Evolutionary conservation across 352 stramenopile genomes (phyloP).

Genomic region (Pythium biforme): DNA sequence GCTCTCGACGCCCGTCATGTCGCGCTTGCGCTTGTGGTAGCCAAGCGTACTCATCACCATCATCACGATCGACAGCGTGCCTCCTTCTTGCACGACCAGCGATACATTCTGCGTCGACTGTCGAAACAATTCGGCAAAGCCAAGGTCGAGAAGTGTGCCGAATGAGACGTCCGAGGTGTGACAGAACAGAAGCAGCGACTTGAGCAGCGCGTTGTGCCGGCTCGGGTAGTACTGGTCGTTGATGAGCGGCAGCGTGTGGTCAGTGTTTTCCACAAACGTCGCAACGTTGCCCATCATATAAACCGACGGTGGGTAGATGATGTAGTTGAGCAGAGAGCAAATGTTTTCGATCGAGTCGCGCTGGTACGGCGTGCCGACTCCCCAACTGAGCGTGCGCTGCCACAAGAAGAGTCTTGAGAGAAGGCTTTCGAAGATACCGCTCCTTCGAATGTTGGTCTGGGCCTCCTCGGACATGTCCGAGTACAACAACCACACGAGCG

Average conservation of each 20-base stretch:
- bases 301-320: conserved; percentile 81
- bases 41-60: conserved; percentile 83
- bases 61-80: conserved; percentile 84
- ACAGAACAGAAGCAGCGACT: conserved; percentile 72
- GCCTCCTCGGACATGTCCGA: conserved; percentile 73
- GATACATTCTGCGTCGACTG: conserved; percentile 61
- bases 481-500: conserved; percentile 81
- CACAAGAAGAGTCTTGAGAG: conserved; percentile 78
- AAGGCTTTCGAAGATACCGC: conserved; percentile 70
- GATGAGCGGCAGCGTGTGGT: conserved; percentile 79
- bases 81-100: conserved; percentile 73
- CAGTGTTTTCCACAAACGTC: conserved; percentile 85
- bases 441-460: conserved; percentile 63
- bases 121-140: conserved; percentile 73
- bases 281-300: conserved; percentile 85
- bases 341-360: conserved; percentile 88
- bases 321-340: conserved; percentile 83
- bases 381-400: conserved; percentile 83
- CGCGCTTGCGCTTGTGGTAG: conserved; percentile 83
- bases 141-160: conserved; percentile 71
- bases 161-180: conserved; percentile 69
- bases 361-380: conserved; percentile 79
- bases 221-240: conserved; percentile 77
- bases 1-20: conserved; percentile 67
- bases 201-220: conserved; percentile 81